Conservation (phyloP, 495 filamentous ascomycete species). For the Lindgomyces ingoldianus region DNA sequence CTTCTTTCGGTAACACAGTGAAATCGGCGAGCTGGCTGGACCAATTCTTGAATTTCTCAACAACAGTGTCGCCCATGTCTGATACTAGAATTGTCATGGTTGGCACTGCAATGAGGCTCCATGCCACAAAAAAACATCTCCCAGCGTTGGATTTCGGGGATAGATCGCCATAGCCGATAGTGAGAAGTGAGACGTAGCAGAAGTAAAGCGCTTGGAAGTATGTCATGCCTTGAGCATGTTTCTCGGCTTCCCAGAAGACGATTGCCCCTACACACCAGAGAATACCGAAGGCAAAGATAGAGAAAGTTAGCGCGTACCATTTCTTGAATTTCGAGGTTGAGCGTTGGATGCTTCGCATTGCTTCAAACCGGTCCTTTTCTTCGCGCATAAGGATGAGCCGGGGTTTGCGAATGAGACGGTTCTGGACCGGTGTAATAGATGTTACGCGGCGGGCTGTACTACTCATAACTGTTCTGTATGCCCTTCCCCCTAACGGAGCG, state of each 20-base stretch:
- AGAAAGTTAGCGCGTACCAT: constrained; percentile 45
- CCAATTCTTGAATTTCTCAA: constrained; percentile 57
- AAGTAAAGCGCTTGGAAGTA: constrained; percentile 52
- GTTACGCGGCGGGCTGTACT: constrained; percentile 7
- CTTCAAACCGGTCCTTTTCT: constrained; percentile 49
- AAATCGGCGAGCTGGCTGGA: constrained; percentile 59
- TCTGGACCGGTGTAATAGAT: not conserved
- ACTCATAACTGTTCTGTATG: constrained; percentile 10
- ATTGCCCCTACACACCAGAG: constrained; percentile 50
- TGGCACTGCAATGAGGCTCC: constrained; percentile 60
- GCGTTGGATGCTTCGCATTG: constrained; percentile 48
- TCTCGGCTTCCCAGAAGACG: constrained; percentile 48
- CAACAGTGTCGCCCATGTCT: constrained; percentile 65
- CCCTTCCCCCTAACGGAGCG: constrained; percentile 2
- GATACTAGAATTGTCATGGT: constrained; percentile 69
- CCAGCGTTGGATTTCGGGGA: constrained; percentile 48
- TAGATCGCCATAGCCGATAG: constrained; percentile 50
- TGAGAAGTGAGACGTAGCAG: constrained; percentile 49
- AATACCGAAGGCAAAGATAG: constrained; percentile 43
- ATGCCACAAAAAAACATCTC: constrained; percentile 50
- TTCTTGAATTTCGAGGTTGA: constrained; percentile 44
- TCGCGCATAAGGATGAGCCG: constrained; percentile 44
- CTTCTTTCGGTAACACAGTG: constrained; percentile 58
- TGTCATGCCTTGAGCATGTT: constrained; percentile 42
- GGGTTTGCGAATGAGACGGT: constrained; percentile 31